Base-by-base conservation (phyloP, 192 early-diverging fungal genomes). In the Backusella tuberculispora region DNA sequence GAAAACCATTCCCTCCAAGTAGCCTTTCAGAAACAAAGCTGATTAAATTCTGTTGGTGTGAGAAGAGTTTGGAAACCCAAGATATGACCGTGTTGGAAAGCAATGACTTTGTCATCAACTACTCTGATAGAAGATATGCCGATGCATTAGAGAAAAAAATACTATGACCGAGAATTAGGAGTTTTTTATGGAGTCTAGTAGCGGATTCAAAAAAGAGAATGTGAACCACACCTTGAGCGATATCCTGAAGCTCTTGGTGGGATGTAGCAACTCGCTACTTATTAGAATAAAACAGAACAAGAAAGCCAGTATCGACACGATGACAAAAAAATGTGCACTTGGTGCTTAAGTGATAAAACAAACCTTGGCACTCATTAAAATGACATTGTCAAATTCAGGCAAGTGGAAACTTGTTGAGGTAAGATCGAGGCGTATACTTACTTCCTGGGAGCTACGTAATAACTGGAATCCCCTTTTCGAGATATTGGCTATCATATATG, bases 261-360 rank as follows among this genome's bases (percentile, higher is more conserved):
- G 40, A 66, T 66, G 64, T 37, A 66, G 64, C 64, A 66, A 66
- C n/a, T 41, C 10, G n/a, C n/a, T 66, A 29, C 64, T 66, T 37
- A 15, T 41, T 66, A 66, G 4, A 9, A 66, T 66, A n/a, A 66
- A 66, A 37, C 64, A 66, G 14, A 66, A 66, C 38, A 66, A 66
- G 64, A 41, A 66, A 17, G 64, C 64, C 6, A 66, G 37, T 66
- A 66, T 66, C 17, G 38, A 66, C 64, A 38, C 64, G 15, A 66
- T 66, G 34, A 40, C 14, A 41, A 66, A 66, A 41, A 66, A 66
- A 17, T 66, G 64, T 37, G 14, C 64, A 40, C 38, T 66, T 37
- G 64, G 64, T 37, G 63, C 29, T 37, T 24, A 63, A 21, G 63
- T 63, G 26, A 63, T 63, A 24, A 63, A 37, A 21, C 64, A 66